These are phyloP conservation scores for Fomitiporia mediterranea DNA, from an alignment of 1,284 basidiomycete species.

Conservation along the genomic window DNA sequence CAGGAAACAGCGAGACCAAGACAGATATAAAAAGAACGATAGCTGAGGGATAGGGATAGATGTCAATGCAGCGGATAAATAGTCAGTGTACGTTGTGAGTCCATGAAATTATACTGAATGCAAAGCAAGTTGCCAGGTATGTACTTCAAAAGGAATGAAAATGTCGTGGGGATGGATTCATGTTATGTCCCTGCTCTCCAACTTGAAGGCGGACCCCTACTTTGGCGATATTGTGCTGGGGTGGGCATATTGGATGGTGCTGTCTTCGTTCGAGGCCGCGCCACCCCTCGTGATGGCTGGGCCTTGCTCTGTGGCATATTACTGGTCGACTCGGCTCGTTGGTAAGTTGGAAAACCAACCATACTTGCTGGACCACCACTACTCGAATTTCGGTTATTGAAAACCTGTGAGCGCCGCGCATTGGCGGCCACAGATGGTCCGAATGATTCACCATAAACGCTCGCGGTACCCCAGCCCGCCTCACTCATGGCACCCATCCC, in stretches of 20 bases:
- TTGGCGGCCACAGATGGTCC: conserved; percentile 37
- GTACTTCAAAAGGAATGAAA: not conserved
- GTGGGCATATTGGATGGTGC: conserved; percentile 42
- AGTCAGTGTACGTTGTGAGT: not conserved
- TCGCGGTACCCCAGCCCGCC: conserved; percentile 57
- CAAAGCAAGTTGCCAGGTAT: not conserved
- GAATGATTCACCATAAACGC: conserved; percentile 62
- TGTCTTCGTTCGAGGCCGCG: conserved; percentile 49
- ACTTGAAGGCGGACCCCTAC: conserved; percentile 42
- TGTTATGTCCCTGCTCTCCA: conserved; percentile 39
- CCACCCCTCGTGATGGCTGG: conserved; percentile 18
- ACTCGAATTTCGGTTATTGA: conserved; percentile 32
- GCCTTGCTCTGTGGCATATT: conserved; percentile 6
- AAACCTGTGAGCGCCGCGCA: conserved; percentile 25
- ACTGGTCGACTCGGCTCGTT: conserved; percentile 16
- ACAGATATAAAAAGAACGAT: not conserved
- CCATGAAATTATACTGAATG: not conserved
- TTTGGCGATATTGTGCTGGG: conserved; percentile 20
- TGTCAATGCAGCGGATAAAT: conserved; percentile 13
- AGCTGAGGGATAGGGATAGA: not conserved
- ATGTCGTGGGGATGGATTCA: not conserved
- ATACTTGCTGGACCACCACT: conserved; percentile 24
- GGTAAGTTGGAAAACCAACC: conserved; percentile 9
- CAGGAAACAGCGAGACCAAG: not conserved
- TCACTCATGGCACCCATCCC: conserved; percentile 48